Evolutionary conservation across 2,329 filamentous ascomycete species (phyloP), one percentile per base, ranked within the genome.

Genomic region (Sclerotinia borealis): DNA sequence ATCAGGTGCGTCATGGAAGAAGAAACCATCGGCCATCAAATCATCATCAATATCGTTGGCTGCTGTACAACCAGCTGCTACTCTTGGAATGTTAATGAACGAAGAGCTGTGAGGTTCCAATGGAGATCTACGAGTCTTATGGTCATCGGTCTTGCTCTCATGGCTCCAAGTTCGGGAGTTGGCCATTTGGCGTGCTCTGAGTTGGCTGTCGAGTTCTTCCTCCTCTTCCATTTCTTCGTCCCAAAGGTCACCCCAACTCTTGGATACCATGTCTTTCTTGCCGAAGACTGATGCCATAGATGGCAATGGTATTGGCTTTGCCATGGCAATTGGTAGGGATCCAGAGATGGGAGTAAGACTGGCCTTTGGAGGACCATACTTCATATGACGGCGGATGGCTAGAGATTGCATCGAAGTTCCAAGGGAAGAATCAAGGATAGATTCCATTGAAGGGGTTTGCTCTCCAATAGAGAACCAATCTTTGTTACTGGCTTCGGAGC

Each of bases 181-280:
- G 72, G 89, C 81, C 74, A 79, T 78, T 66, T 78, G 79, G 37
- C 80, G 79, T 67, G 86, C 79, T 76, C 88, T 84, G 31, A 89
- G 77, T 7, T 79, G 79, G 65, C 82, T 77, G 85, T 78, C 74
- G 88, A 84, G 67, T 71, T 88, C 84, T 70, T 90, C 85, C 67
- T 89, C 86, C 68, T 90, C 87, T 72, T 95, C 92, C 51, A 81
- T 79, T 61, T 98, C 93, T 76, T 98, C 93, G 64, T 98, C 93
- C 89, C 92, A 97, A 76, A 98, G 86, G 76, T 99, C 95, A 73
- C 93, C 96, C 95, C 95, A 99, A 81, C 95, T 98, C 88, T 98
- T 98, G 63, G 95, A 96, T 54, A 96, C 91, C 54, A 84, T 80
- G 51, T 93, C 89, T 67, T 86, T 86, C 72, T 87, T 87, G 59